Base-by-base conservation (phyloP, 208 protist genomes). In the Trypanosoma theileri region DNA sequence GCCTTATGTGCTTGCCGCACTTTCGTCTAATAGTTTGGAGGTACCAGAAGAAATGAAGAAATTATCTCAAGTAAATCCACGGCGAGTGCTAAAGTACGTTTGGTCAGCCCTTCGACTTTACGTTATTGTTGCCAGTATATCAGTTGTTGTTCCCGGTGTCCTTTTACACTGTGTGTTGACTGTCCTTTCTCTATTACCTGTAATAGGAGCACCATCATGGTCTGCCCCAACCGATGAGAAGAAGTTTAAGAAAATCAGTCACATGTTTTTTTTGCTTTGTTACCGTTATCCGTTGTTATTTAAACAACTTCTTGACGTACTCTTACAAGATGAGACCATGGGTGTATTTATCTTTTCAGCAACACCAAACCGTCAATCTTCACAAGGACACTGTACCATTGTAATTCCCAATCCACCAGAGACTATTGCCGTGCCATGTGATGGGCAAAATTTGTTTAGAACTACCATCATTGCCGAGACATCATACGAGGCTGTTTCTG, bases 41-140 rank as follows among this genome's bases (percentile, higher is more conserved):
- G 7, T 82, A 14, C 73, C 71, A 45, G 45, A 21, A 4, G 64
- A 59, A 54, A 69, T 67, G 61, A 66, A n/a, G 3, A 58, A 55
- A 51, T 73, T 41, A 56, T 79, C 57, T 46, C 79, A 61, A 19
- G 65, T 22, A 7, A 77, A 69, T 35, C 45, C 59, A 66, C 70
- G 65, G 55, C 59, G 53, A 19, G 79, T 82, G 55, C 56, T 78
- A 35, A 78, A 64, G 12, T 81, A 88, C 63, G 66, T 74, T 1
- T 60, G 59, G 17, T 66, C 84, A 24, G 80, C 81, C 10, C 71
- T 88, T 40, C 81, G 81, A 0, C 57, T 94, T 6, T 94, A 92
- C 65, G 35, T 81, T 8, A 82, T 73, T 17, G 77, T 89, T 21
- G 42, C 84, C 7, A 77, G 80, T 59, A 81, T 89, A 58, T 75